Conservation (phyloP, 106 monocot species). For the Iris macrosiphon region DNA sequence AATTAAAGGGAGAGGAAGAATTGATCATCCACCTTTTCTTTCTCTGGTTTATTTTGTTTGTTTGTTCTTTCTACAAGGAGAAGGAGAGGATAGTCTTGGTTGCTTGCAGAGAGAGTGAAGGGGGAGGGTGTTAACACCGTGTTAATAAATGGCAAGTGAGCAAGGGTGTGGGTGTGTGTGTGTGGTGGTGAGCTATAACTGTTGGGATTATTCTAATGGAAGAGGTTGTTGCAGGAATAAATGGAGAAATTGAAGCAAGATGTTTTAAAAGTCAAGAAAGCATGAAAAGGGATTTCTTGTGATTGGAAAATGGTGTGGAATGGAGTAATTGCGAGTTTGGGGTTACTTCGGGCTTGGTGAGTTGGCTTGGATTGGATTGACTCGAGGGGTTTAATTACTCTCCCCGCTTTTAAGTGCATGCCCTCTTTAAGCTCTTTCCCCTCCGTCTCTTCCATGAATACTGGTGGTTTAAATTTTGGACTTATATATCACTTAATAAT, state of each 20-base stretch:
- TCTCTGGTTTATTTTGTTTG: too few relatives aligned
- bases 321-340: constrained; percentile 35
- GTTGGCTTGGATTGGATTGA: constrained; percentile 40
- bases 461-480: too few relatives aligned
- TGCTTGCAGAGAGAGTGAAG: constrained; percentile 17
- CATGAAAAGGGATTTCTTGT: constrained; percentile 20
- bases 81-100: not conserved
- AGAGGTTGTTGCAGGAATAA: constrained; percentile 58
- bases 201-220: constrained; percentile 59
- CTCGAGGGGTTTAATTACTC: constrained; percentile 32
- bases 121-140: not conserved
- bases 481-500: too few relatives aligned
- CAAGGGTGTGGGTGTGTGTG: constrained; percentile 10
- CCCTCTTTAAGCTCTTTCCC: not conserved
- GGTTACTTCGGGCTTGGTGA: constrained; percentile 38
- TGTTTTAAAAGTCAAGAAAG: constrained; percentile 22
- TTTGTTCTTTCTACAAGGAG: too few relatives aligned
- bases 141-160: not conserved
- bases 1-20: not conserved
- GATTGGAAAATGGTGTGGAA: constrained; percentile 44
- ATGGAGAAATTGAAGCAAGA: constrained; percentile 5
- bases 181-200: too few relatives aligned
- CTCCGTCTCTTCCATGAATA: not conserved
- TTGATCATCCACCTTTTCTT: too few relatives aligned
- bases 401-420: not conserved